Evolutionary conservation across 2,329 filamentous ascomycete species (phyloP).

Genomic region (Ceratocystis papillata): DNA sequence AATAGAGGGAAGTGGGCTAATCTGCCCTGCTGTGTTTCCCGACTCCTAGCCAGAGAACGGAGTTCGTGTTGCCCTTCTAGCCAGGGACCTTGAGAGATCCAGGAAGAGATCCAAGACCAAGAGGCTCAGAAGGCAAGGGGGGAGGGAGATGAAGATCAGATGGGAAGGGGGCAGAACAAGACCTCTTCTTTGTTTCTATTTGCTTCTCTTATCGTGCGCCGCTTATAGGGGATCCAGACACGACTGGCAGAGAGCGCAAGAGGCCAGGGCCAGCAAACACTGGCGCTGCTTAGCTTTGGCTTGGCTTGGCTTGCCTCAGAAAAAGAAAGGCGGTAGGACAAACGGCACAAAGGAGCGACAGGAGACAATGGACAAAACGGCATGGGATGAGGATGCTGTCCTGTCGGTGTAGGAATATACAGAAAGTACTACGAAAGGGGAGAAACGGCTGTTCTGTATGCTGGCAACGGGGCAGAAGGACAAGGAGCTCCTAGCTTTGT

Average conservation of each 20-base stretch:
- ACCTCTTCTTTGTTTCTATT: too few species aligned
- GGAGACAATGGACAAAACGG: too few species aligned
- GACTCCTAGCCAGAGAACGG: neutral
- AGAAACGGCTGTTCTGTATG: neutral
- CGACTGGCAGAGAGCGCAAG: neutral
- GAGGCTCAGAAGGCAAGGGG: neutral
- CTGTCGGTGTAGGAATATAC: neutral
- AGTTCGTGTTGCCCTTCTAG: neutral
- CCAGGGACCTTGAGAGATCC: neutral
- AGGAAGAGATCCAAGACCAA: neutral
- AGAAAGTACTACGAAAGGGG: neutral
- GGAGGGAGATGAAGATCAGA: neutral
- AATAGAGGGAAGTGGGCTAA: neutral
- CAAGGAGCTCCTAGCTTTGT: too few species aligned
- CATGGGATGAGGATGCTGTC: neutral
- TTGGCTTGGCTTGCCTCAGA: neutral
- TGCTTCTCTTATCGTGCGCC: too few species aligned
- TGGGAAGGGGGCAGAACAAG: neutral
- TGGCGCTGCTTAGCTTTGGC: neutral
- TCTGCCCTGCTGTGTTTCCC: neutral
- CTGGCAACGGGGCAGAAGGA: neutral
- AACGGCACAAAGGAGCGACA: neutral
- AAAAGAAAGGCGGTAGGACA: slow-evolving; percentile 5
- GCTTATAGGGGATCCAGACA: neutral
- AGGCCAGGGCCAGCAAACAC: neutral